These are phyloP conservation scores for Saccharomycopsis microspora DNA, from an alignment of 805 yeast species.

Conservation along the genomic window DNA sequence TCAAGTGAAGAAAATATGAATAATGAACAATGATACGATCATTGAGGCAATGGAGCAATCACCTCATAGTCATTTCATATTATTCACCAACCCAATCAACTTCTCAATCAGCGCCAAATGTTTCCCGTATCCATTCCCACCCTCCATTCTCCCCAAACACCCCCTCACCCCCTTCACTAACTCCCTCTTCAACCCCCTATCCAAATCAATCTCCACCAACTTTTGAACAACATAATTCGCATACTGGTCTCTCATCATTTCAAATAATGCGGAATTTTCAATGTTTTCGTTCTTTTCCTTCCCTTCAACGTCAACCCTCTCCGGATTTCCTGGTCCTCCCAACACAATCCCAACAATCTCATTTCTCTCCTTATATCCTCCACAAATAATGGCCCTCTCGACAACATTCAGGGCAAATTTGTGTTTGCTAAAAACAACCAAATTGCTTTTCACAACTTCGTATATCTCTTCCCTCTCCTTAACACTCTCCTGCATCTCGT, in stretches of 20 bases:
- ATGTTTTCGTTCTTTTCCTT: slow-evolving; percentile 27
- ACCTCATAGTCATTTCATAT: not conserved
- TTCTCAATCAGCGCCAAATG: slow-evolving; percentile 78
- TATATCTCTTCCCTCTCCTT: slow-evolving; percentile 37
- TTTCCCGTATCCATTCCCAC: slow-evolving; percentile 56
- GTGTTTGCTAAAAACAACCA: slow-evolving; percentile 83
- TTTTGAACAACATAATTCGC: slow-evolving; percentile 97
- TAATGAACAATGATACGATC: too few relatives aligned
- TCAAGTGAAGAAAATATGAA: too few relatives aligned
- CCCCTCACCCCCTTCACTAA: slow-evolving; percentile 70
- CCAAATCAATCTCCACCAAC: slow-evolving; percentile 66
- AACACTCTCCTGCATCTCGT: slow-evolving; percentile 34
- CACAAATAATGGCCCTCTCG: slow-evolving; percentile 80
- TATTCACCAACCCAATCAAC: slow-evolving; percentile 35
- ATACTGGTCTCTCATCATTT: slow-evolving; percentile 96
- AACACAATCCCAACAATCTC: slow-evolving; percentile 57
- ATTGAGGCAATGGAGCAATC: too few relatives aligned
- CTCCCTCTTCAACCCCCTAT: slow-evolving; percentile 54
- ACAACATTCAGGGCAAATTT: slow-evolving; percentile 97
- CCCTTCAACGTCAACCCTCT: slow-evolving; percentile 27
- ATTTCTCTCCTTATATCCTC: slow-evolving; percentile 50
- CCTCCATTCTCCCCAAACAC: slow-evolving; percentile 63
- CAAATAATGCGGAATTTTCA: slow-evolving; percentile 52
- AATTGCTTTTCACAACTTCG: slow-evolving; percentile 54
- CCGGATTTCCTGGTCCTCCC: slow-evolving; percentile 33